Evolutionary conservation across 2,329 filamentous ascomycete genomes (phyloP).

Genomic region (Exophiala alcalophila): DNA sequence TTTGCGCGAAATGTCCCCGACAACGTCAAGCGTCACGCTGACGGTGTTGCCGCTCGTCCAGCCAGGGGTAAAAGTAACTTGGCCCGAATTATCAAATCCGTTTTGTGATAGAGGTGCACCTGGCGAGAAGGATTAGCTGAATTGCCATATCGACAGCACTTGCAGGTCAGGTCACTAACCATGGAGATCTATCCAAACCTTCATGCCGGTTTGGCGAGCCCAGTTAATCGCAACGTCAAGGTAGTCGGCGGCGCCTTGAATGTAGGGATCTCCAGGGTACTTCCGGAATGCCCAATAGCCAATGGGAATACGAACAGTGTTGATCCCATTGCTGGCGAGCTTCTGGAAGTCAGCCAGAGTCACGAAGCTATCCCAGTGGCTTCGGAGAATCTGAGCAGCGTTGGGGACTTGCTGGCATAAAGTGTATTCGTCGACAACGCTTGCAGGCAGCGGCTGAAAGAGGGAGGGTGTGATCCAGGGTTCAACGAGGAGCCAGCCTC

Average conservation of each 20-base stretch:
- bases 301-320: constrained; percentile 63
- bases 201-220: constrained; percentile 57
- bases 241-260: constrained; percentile 59
- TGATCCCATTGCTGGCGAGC: constrained; percentile 52
- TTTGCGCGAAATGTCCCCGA: constrained; percentile 57
- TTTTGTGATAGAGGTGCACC: constrained; percentile 61
- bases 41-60: constrained; percentile 42
- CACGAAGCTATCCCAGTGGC: constrained; percentile 61
- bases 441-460: constrained; percentile 50
- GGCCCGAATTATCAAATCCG: constrained; percentile 65
- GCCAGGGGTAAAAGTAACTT: constrained; percentile 32
- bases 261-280: constrained; percentile 56
- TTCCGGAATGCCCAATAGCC: constrained; percentile 63
- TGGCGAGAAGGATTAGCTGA: constrained; percentile 5
- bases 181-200: constrained; percentile 66
- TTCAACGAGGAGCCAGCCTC: constrained; percentile 64
- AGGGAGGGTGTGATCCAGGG: constrained; percentile 64
- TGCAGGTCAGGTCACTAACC: constrained; percentile 38
- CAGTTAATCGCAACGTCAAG: constrained; percentile 58
- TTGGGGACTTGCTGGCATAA: constrained; percentile 51
- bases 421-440: constrained; percentile 57
- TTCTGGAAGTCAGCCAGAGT: constrained; percentile 54
- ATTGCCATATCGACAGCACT: constrained; percentile 6
- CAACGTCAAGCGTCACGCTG: constrained; percentile 48
- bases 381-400: constrained; percentile 47